A percentile compares a stretch with the other conserved stretches of the same genome.
These are phyloP conservation scores for Geosiphon pyriformis DNA, from an alignment of 192 early-diverging fungal genomes.

Conservation along the genomic window DNA sequence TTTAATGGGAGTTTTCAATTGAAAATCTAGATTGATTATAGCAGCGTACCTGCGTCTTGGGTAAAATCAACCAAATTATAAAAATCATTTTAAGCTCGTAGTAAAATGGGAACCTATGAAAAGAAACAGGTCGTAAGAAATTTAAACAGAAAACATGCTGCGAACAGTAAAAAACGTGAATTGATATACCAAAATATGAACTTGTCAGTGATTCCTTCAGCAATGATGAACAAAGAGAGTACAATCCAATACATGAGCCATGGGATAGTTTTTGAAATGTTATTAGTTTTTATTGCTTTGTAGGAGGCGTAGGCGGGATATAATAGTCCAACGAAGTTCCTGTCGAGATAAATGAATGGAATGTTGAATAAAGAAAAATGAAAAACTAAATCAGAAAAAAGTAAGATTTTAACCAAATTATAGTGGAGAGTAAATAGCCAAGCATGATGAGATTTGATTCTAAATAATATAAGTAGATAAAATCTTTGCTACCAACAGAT, in stretches of 20 bases:
- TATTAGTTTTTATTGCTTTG: conserved; percentile 25
- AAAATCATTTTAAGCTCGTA: conserved; percentile 26
- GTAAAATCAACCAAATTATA: conserved; percentile 26
- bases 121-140: not conserved
- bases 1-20: not conserved
- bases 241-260: conserved; percentile 28
- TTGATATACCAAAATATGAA: conserved; percentile 23
- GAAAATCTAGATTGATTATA: not conserved
- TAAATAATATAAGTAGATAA: too few species aligned
- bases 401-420: too few species aligned
- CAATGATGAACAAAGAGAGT: conserved; percentile 17
- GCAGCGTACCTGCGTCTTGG: conserved; percentile 21
- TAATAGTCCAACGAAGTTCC: conserved; percentile 8
- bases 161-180: too few species aligned
- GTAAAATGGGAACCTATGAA: conserved; percentile 27
- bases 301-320: conserved; percentile 29
- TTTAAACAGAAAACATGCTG: too few species aligned
- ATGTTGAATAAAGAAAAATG: too few species aligned
- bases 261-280: not conserved
- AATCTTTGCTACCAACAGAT: too few species aligned
- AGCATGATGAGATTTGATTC: too few species aligned
- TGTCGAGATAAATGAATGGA: too few species aligned
- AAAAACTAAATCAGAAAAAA: too few species aligned
- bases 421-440: too few species aligned
- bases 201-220: conserved; percentile 17